phyloP scores from a whole-genome alignment of 2,329 filamentous ascomycete genomes.

The Aspergillus fischeri region DNA sequence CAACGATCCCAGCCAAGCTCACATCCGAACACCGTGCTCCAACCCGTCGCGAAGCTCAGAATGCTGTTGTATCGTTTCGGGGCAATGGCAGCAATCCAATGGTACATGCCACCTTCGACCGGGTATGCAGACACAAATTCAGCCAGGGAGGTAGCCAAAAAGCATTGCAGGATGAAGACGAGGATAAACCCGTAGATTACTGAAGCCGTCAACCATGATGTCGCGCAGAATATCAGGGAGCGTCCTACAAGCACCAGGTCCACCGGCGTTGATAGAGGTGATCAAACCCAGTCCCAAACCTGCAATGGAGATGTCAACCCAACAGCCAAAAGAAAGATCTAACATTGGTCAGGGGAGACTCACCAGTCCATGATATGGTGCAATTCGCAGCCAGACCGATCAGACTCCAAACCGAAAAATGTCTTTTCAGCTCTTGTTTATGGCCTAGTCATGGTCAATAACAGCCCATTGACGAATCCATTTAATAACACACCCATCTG shows the following conservation, averaged over 20 bases:
- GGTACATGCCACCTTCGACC: slow-evolving; percentile 49
- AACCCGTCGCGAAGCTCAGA: slow-evolving; percentile 45
- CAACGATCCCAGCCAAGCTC: background rate
- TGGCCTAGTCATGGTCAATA: slow-evolving; percentile 32
- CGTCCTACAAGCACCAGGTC: slow-evolving; percentile 38
- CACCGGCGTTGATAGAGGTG: slow-evolving; percentile 47
- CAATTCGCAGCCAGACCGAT: slow-evolving; percentile 48
- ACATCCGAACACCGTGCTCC: slow-evolving; percentile 42
- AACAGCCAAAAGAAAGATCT: too few relatives aligned
- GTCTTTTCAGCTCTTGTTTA: slow-evolving; percentile 47
- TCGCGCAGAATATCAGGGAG: background rate
- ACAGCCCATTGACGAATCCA: background rate
- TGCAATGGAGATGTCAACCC: background rate
- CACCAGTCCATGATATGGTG: slow-evolving; percentile 50
- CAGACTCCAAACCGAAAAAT: slow-evolving; percentile 47
- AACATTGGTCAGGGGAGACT: background rate
- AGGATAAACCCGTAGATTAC: slow-evolving; percentile 51
- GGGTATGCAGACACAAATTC: slow-evolving; percentile 50
- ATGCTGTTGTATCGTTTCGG: slow-evolving; percentile 38
- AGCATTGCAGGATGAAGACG: slow-evolving; percentile 45
- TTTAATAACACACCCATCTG: slow-evolving; percentile 38
- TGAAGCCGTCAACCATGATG: slow-evolving; percentile 14
- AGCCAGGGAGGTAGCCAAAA: slow-evolving; percentile 44
- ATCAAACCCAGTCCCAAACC: slow-evolving; percentile 43
- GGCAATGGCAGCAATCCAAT: slow-evolving; percentile 49